phyloP scores from a whole-genome alignment of 1,139 yeast genomes.

The Spencermartinsiella ligniputridi region DNA sequence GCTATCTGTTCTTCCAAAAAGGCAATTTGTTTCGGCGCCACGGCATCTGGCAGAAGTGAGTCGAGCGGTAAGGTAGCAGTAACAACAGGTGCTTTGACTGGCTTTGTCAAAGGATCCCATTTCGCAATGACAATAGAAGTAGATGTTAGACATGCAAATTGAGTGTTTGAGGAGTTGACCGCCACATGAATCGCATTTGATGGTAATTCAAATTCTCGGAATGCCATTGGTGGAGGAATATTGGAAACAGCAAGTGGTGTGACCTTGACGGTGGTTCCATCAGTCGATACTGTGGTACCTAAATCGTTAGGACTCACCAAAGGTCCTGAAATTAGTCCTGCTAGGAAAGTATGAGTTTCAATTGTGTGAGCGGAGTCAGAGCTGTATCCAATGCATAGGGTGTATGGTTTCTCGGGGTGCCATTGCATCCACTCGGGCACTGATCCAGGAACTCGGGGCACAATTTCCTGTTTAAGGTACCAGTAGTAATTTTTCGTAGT shows the following conservation, averaged over 20 bases:
- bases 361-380: constrained; percentile 33
- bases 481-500: constrained; percentile 91
- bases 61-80: constrained; percentile 36
- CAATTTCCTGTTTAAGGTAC: constrained; percentile 82
- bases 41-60: constrained; percentile 37
- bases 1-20: constrained; percentile 52
- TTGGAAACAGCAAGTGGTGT: constrained; percentile 84
- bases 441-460: constrained; percentile 30
- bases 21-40: constrained; percentile 59
- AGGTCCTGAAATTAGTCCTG: constrained; percentile 65
- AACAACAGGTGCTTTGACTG: constrained; percentile 47
- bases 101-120: constrained; percentile 31
- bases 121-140: constrained; percentile 40
- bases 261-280: constrained; percentile 65
- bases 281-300: constrained; percentile 78
- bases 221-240: constrained; percentile 88
- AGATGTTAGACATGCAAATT: constrained; percentile 55
- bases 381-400: constrained; percentile 47
- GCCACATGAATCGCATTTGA: constrained; percentile 55
- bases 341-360: constrained; percentile 66
- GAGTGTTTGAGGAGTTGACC: constrained; percentile 54
- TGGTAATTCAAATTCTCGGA: constrained; percentile 53
- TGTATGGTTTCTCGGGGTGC: constrained; percentile 87
- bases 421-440: constrained; percentile 55
- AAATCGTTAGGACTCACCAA: constrained; percentile 60